Percentiles rank a stretch among this genome's conserved stretches.
Conservation (phyloP, 768 basidiomycete species). For the Auricularia sp. region DNA sequence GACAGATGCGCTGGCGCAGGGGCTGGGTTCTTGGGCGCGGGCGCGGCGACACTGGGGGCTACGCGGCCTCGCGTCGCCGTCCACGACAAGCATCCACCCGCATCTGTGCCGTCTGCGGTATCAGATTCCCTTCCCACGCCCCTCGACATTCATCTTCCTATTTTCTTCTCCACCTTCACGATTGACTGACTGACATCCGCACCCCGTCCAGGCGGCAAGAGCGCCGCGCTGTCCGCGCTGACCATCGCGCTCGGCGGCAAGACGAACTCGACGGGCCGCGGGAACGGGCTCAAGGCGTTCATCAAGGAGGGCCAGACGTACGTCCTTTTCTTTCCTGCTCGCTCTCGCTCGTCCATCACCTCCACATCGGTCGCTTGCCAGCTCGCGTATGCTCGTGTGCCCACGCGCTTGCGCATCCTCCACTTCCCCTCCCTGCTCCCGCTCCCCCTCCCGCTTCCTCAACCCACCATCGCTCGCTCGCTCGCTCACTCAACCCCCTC, state of each 20-base stretch:
- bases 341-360: no score
- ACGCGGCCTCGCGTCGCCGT: no score
- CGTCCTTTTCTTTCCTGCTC: slow-evolving; percentile 14
- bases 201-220: slow-evolving; percentile 67
- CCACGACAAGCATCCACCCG: no score
- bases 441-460: not conserved
- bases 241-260: slow-evolving; percentile 92
- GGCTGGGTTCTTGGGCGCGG: no score
- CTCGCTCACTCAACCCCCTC: not conserved
- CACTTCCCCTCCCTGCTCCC: not conserved
- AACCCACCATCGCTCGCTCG: not conserved
- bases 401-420: not conserved
- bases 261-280: slow-evolving; percentile 83
- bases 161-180: no score
- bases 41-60: no score
- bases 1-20: no score
- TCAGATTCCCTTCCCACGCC: no score
- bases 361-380: no score
- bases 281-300: slow-evolving; percentile 71
- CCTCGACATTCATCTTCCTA: not conserved
- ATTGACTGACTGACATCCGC: no score
- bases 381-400: no score
- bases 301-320: slow-evolving; percentile 77
- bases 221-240: slow-evolving; percentile 86
- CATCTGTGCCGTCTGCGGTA: no score